Conservation (phyloP, 83 land plant species). For the Picea mariana region DNA sequence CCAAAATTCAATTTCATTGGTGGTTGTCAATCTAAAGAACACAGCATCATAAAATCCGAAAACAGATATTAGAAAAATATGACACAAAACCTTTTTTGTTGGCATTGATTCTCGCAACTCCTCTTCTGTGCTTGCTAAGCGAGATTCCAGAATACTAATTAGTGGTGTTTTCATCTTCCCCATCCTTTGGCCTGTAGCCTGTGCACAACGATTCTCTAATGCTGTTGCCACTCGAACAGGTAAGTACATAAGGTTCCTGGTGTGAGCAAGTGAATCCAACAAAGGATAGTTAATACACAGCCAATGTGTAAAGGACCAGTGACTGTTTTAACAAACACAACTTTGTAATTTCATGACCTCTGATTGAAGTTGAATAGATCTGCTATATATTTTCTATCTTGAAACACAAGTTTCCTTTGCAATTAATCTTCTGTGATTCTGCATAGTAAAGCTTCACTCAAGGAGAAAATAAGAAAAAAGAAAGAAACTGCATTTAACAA, state of each 20-base stretch:
- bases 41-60: not conserved
- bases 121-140: not conserved
- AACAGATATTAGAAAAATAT: not conserved
- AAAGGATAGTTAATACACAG: not conserved
- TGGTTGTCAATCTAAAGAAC: not conserved
- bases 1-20: not conserved
- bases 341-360: too few species aligned
- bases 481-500: too few species aligned
- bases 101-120: not conserved
- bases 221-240: slow-evolving; percentile 1
- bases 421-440: too few species aligned
- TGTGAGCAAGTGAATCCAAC: not conserved
- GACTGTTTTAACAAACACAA: too few species aligned
- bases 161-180: not conserved
- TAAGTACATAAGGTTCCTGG: not conserved
- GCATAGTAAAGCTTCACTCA: too few species aligned
- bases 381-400: too few species aligned
- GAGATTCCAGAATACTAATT: slow-evolving; percentile 3
- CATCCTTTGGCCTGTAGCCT: not conserved
- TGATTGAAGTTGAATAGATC: too few species aligned
- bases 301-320: not conserved
- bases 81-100: not conserved
- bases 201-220: not conserved
- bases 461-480: too few species aligned
- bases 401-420: too few species aligned